Evolutionary conservation across 2,329 filamentous ascomycete genomes (phyloP).

Genomic region (Periconia macrospinosa): DNA sequence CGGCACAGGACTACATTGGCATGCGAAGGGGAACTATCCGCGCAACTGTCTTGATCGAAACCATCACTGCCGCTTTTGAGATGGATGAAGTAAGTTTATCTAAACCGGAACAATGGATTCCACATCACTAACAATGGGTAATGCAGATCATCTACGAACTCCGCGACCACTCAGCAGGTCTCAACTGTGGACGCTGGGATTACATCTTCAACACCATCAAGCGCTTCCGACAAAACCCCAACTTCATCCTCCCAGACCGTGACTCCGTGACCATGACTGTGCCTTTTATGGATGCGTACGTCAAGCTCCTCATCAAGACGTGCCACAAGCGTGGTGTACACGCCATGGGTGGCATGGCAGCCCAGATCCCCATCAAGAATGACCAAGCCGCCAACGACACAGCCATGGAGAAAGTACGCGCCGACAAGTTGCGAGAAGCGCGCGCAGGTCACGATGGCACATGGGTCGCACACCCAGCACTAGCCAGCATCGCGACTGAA

Average conservation of each 20-base stretch:
- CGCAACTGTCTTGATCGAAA: conserved; percentile 95
- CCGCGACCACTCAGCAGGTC: conserved; percentile 89
- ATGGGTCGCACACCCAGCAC: conserved; percentile 95
- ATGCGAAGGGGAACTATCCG: conserved; percentile 90
- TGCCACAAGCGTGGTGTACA: conserved; percentile 97
- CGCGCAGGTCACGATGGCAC: conserved; percentile 94
- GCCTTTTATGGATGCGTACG: conserved; percentile 97
- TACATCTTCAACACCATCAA: conserved; percentile 99
- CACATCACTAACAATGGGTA: conserved; percentile 13
- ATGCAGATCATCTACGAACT: conserved; percentile 92
- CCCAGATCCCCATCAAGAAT: conserved; percentile 98
- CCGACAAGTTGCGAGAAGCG: conserved; percentile 95
- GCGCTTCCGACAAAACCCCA: conserved; percentile 94
- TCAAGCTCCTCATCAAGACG: conserved; percentile 96
- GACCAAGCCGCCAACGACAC: conserved; percentile 87
- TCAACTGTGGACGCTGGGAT: conserved; percentile 99
- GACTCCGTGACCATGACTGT: conserved; percentile 94
- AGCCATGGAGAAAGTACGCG: conserved; percentile 89
- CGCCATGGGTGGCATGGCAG: conserved; percentile 98
- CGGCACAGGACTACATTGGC: conserved; percentile 89
- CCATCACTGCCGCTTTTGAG: conserved; percentile 95
- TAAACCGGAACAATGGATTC: neutral
- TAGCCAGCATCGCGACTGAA: conserved; percentile 84
- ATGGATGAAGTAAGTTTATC: conserved; percentile 76
- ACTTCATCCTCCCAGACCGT: conserved; percentile 92